Base-by-base conservation (phyloP, 2,329 filamentous ascomycete species). In the Aspergillus sp. region DNA sequence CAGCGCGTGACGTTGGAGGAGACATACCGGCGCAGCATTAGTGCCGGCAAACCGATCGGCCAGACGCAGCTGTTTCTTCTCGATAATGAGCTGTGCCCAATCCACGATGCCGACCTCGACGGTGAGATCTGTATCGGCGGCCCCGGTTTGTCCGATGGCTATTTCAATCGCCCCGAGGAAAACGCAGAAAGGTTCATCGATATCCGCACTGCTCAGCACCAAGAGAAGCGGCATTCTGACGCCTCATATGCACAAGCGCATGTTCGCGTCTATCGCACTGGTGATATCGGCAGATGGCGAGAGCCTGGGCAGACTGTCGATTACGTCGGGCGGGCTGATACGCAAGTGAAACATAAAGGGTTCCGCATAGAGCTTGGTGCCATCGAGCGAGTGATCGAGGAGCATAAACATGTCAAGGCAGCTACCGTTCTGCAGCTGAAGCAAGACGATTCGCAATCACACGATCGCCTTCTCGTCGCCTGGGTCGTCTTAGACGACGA, bases 321-420 rank as follows among this genome's bases (percentile, higher is more conserved):
- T 43, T 80, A 74, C 49, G 75, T 80, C 4, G 86, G 86, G 8
- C 71, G 86, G 31, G 75, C 74, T 14, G 86, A 93, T 48, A 71
- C 78, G 40, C 86, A 93, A 55, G 81, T 93, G 64, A 94, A 94
- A 67, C 84, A 93, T 42, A 78, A 86, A 29, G 86, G 86, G 1
- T 93, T 93, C 67, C 73, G 86, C 31, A 86, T 94, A 44, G 88
- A 94, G 62, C 75, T 94, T 26, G 79, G 78, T 37, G 86, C 93
- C 40, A 89, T 94, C 43, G 86, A 93, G 55, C n/a, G n/a, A n/a
- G n/a, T n/a, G n/a, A n/a, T n/a, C n/a, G n/a, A n/a, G n/a, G n/a
- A n/a, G n/a, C n/a, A n/a, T n/a, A n/a, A n/a, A n/a, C n/a, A n/a
- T n/a, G n/a, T n/a, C n/a, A n/a, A n/a, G n/a, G n/a, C n/a, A n/a